Evolutionary conservation across 768 basidiomycete genomes (phyloP).

Genomic region (Crucibulum laeve): DNA sequence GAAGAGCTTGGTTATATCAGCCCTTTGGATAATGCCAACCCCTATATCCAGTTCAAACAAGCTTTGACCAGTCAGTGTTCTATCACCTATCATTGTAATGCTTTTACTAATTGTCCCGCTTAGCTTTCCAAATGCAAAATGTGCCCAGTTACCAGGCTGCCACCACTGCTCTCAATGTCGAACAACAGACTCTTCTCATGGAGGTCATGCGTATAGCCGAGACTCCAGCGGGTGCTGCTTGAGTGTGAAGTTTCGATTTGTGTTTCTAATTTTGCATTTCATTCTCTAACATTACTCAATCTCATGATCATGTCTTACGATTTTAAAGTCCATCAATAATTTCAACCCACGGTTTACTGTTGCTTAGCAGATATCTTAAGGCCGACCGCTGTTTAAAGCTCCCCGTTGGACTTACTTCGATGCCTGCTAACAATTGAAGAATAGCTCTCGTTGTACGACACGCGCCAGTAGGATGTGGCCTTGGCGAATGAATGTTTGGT

Average conservation of each 20-base stretch:
- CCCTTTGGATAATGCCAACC: slow-evolving; percentile 74
- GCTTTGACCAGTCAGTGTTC: slow-evolving; percentile 62
- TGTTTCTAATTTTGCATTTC: too few relatives aligned
- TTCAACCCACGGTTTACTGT: neutral
- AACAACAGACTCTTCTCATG: slow-evolving; percentile 80
- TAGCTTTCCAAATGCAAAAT: slow-evolving; percentile 78
- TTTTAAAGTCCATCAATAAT: neutral
- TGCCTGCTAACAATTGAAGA: too few relatives aligned
- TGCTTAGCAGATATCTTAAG: too few relatives aligned
- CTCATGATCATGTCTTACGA: slow-evolving; percentile 2
- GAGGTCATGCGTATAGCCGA: slow-evolving; percentile 79
- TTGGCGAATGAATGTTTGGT: neutral
- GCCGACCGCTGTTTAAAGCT: too few relatives aligned
- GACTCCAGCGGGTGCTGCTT: slow-evolving; percentile 19
- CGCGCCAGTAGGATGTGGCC: too few relatives aligned
- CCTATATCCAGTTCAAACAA: slow-evolving; percentile 74
- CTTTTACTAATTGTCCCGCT: neutral
- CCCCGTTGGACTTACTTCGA: too few relatives aligned
- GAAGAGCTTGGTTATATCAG: slow-evolving; percentile 88
- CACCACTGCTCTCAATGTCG: slow-evolving; percentile 66
- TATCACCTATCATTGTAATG: neutral
- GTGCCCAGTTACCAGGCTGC: slow-evolving; percentile 61
- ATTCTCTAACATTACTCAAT: neutral
- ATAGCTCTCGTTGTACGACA: too few relatives aligned
- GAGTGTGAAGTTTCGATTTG: too few relatives aligned